A percentile compares a stretch with the other conserved stretches of the same genome.
Conservation (phyloP, 768 basidiomycete species). For the Vararia minispora region DNA sequence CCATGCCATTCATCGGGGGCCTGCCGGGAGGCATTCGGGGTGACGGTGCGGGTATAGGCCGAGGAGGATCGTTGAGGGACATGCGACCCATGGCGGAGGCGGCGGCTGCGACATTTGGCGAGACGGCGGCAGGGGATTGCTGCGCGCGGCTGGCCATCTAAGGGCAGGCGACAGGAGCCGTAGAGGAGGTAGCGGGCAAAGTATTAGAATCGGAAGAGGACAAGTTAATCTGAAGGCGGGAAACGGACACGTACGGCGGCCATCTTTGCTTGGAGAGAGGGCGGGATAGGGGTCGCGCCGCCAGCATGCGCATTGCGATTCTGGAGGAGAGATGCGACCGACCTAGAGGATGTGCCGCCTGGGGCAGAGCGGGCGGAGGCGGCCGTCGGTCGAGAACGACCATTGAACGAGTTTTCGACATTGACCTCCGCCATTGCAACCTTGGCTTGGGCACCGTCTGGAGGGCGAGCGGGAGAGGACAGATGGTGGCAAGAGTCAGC, state of each 20-base stretch:
- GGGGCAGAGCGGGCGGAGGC: conserved; percentile 12
- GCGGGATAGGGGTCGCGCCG: conserved; percentile 69
- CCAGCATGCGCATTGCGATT: no score
- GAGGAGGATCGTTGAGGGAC: conserved; percentile 17
- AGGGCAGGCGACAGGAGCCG: conserved; percentile 14
- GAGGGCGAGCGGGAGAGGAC: conserved; percentile 1
- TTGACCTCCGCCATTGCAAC: no score
- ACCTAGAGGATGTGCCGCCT: conserved; percentile 14
- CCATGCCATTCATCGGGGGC: conserved; percentile 26
- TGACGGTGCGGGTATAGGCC: conserved; percentile 20
- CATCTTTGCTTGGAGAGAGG: conserved; percentile 88
- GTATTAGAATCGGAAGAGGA: no score
- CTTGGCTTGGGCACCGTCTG: background rate
- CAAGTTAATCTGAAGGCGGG: background rate
- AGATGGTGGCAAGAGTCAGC: no score
- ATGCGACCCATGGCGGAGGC: conserved; percentile 29
- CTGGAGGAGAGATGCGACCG: conserved; percentile 32
- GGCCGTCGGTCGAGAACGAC: no score
- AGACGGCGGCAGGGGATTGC: conserved; percentile 19
- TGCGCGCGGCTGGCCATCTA: conserved; percentile 36
- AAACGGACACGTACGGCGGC: conserved; percentile 58
- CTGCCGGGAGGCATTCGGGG: conserved; percentile 24
- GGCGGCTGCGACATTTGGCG: conserved; percentile 29
- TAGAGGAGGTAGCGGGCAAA: no score
- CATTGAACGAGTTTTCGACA: no score